Percentiles rank a stretch among this genome's conserved stretches.
Evolutionary conservation across 805 yeast species (phyloP).

Genomic region (Nakazawaea populi): DNA sequence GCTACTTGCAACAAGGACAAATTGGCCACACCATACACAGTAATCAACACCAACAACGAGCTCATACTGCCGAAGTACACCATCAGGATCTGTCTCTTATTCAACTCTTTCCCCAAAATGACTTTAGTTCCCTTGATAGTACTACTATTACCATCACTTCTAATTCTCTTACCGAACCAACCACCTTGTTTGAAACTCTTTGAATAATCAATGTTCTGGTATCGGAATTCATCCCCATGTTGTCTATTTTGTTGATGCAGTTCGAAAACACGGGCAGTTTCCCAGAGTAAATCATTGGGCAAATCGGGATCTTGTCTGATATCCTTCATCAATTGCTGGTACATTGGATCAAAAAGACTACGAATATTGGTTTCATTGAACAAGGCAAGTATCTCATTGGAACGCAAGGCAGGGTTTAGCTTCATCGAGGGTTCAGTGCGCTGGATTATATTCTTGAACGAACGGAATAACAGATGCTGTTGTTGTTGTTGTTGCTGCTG

Average conservation of each 20-base stretch:
- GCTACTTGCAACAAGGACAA: background rate
- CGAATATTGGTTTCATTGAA: background rate
- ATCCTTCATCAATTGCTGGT: background rate
- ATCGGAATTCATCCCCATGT: slow-evolving; percentile 4
- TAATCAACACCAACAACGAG: background rate
- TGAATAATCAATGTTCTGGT: background rate
- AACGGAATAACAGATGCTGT: too few species aligned
- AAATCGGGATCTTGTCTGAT: background rate
- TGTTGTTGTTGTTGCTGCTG: too few species aligned
- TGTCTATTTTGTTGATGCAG: slow-evolving; percentile 4
- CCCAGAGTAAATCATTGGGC: background rate
- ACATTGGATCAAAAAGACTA: slow-evolving; percentile 1
- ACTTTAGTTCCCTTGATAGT: background rate
- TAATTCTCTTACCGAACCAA: too few species aligned
- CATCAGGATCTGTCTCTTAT: background rate
- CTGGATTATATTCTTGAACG: too few species aligned
- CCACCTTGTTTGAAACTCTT: too few species aligned
- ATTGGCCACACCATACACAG: slow-evolving; percentile 1
- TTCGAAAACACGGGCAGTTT: slow-evolving; percentile 1
- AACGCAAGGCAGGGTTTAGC: background rate
- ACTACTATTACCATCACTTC: background rate
- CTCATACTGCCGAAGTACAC: slow-evolving; percentile 7
- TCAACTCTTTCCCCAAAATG: background rate
- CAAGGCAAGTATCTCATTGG: background rate
- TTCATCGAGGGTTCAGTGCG: background rate